Base-by-base conservation (phyloP, 129 eudicot genomes). In the Escallonia rubra region DNA sequence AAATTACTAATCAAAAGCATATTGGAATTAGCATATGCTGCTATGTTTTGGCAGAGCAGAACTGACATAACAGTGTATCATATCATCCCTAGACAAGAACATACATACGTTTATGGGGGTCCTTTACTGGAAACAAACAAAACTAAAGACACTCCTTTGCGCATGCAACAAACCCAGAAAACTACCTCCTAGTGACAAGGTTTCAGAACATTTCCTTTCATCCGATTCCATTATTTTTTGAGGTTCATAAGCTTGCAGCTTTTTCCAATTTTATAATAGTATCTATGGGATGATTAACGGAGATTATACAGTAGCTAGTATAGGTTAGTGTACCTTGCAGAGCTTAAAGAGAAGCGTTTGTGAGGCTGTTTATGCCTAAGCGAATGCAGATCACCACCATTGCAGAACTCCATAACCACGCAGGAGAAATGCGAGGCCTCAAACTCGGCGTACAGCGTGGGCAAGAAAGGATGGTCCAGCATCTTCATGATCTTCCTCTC, bases 391-490 rank as follows among this genome's bases (percentile, higher is more conserved):
- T 92, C 98, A 3, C 98, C 98, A 2, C 95, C 95, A 48, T 87
- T 66, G 43, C 98, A 92, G 56, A 67, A 92, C 69, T 92, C 98
- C 98, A 92, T 92, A 0, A 92, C 98, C 3, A 92, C 89, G 42
- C 98, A 88, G 0, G 91, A 83, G 70, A 92, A 92, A 53, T 84
- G 86, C 5, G 95, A 88, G 1, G 95, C 96, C 44, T 92, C 89
- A 51, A 92, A 92, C 54, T 92, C 94, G 0, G 98, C 95, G 34
- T 83, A 89, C 2, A 92, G 79, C 0, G 95, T 79, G 2, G 98
- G 98, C 63, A 92, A 62, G 55, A 92, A 92, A 0, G 98, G 98
- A 69, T 92, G 98, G 59, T 92, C 95, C n/a, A 92, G 78, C 88
- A 88, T 75, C 66, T 85, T 81, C 65, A 92, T 60, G 49, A 92